Evolutionary conservation across 2,329 filamentous ascomycete genomes (phyloP).

Genomic region (Diplocarpon mali): DNA sequence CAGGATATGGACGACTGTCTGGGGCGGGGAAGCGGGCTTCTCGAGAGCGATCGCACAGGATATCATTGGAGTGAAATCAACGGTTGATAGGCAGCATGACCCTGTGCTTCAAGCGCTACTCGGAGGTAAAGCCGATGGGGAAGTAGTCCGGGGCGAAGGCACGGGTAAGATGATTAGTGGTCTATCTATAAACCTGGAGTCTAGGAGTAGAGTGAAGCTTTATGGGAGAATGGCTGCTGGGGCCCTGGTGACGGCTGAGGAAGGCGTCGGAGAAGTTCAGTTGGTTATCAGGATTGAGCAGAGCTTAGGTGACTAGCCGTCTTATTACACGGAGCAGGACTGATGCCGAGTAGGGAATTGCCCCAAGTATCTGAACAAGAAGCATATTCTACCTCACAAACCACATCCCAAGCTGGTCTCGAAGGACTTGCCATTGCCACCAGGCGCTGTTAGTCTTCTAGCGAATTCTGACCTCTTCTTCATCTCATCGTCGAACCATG

Average conservation of each 20-base stretch:
- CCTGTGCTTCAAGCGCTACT: conserved; percentile 59
- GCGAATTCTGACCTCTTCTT: conserved; percentile 65
- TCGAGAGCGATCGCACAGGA: conserved; percentile 48
- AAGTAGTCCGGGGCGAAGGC: conserved; percentile 28
- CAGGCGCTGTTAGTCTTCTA: conserved; percentile 38
- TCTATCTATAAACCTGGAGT: conserved; percentile 52
- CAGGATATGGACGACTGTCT: conserved; percentile 65
- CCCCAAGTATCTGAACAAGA: conserved; percentile 77
- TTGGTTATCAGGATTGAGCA: conserved; percentile 60
- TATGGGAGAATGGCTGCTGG: conserved; percentile 59
- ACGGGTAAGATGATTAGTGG: conserved; percentile 46
- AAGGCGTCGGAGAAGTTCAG: conserved; percentile 30
- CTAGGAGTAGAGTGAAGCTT: conserved; percentile 62
- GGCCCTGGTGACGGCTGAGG: conserved; percentile 32
- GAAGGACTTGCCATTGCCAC: conserved; percentile 28
- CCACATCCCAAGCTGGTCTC: conserved; percentile 43
- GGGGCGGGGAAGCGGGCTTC: conserved; percentile 65
- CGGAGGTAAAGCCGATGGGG: conserved; percentile 35
- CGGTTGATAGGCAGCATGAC: conserved; percentile 51
- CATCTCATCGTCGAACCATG: conserved; percentile 53
- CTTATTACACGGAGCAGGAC: not conserved
- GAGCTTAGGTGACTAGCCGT: conserved; percentile 39
- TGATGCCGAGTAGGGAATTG: conserved; percentile 50
- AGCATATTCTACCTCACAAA: conserved; percentile 44
- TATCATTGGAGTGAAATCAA: conserved; percentile 51